phyloP scores from a whole-genome alignment of 768 basidiomycete species.

The Tylopilus felleus region DNA sequence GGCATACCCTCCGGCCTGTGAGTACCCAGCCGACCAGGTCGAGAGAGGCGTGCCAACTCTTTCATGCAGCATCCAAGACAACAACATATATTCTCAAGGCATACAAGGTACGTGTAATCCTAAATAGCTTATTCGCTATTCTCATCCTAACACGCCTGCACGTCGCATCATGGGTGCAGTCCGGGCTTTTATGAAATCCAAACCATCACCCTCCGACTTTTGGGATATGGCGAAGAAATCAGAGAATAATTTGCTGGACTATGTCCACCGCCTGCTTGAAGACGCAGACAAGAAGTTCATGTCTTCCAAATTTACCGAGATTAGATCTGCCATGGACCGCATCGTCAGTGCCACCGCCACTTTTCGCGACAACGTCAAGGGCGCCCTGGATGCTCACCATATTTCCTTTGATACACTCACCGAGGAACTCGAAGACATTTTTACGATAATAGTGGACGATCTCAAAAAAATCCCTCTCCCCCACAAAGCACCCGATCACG shows the following conservation, averaged over 20 bases:
- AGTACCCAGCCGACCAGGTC: neutral
- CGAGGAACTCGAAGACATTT: conserved; percentile 11
- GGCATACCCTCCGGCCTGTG: no score
- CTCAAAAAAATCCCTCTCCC: neutral
- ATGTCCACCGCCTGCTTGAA: conserved; percentile 7
- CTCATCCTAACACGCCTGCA: neutral
- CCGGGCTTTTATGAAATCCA: neutral
- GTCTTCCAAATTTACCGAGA: conserved; percentile 9
- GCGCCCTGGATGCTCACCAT: conserved; percentile 2
- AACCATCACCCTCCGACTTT: conserved; percentile 2
- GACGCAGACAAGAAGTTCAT: neutral
- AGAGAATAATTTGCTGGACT: neutral
- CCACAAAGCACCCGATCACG: conserved; percentile 1
- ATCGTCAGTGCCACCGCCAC: conserved; percentile 11
- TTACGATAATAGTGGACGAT: neutral
- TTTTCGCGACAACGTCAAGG: conserved; percentile 10
- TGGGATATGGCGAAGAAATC: conserved; percentile 10
- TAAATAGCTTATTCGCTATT: neutral
- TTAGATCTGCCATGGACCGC: neutral
- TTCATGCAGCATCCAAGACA: neutral
- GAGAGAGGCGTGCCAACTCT: neutral
- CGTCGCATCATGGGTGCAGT: neutral
- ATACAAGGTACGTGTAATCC: neutral
- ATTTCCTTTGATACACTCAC: conserved; percentile 7
- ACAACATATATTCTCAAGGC: neutral